Evolutionary conservation across 345 rosid species (phyloP), one percentile per base, ranked within the genome.

Genomic region (Excoecaria agallocha): DNA sequence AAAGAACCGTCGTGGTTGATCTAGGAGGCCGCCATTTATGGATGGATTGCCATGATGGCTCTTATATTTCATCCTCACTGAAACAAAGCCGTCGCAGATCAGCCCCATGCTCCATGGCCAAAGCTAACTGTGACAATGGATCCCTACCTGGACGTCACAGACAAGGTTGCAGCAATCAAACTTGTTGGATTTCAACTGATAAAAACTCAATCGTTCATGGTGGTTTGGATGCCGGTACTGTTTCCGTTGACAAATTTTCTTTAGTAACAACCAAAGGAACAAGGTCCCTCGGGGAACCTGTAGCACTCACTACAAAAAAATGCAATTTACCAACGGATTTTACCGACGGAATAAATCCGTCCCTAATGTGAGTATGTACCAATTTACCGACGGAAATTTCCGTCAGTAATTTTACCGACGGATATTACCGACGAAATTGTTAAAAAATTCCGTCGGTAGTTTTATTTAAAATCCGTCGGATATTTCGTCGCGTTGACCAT

Each of bases 151-250:
- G 73, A 16, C 58, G 1, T 15, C 48, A 59, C 10, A 30, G 39
- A 6, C 73, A 73, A 3, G 73, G 78, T 3, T 75, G 78, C 49
- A 49, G 58, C 78, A 75, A 75, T 68, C 68, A 68, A 45, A 68
- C 59, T 12, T 75, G 78, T 22, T 12, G 8, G 7, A 49, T 75
- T 48, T 17, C 58, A 8, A 48, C 73, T 16, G 5, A 30, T 30
- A 30, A 12, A 48, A 69, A 68, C 49, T 12, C 41, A 10, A 10
- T 75, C 39, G 12, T 24, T 2, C 48, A 48, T n/a, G 49, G 19
- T 20, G 4, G 0, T n/a, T 17, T 7, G 0, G 1, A 56, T 12
- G 8, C 67, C 7, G 72, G 68, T 13, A 30, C 30, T 30, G 46
- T 75, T 68, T 41, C 78, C 13, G 8, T 35, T 20, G 78, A 75